Percentiles rank a stretch among this genome's conserved stretches.
Evolutionary conservation across 345 rosid genomes (phyloP).

Genomic region (Hypericum androsaemum): DNA sequence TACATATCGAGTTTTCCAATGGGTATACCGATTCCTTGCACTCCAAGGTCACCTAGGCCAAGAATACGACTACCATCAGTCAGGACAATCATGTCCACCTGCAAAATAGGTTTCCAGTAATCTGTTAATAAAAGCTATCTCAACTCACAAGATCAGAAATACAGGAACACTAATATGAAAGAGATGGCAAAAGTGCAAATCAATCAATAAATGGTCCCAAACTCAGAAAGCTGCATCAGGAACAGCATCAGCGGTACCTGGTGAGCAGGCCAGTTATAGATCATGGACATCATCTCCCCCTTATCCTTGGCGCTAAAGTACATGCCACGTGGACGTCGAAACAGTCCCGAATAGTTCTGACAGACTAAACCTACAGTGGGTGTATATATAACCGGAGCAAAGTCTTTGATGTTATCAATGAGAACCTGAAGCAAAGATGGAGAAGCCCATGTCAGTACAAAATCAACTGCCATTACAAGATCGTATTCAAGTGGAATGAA

Average conservation of each 20-base stretch:
- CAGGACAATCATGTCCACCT: conserved; percentile 98
- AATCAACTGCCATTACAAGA: neutral
- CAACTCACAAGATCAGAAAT: conserved; percentile 2
- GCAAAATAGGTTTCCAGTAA: conserved; percentile 8
- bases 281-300: conserved; percentile 99
- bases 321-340: conserved; percentile 98
- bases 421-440: conserved; percentile 52
- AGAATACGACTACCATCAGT: conserved; percentile 97
- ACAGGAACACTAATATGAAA: neutral
- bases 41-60: conserved; percentile 98
- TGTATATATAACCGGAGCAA: conserved; percentile 90
- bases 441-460: conserved; percentile 3
- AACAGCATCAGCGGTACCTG: conserved; percentile 26
- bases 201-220: no score
- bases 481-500: conserved; percentile 11
- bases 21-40: conserved; percentile 95
- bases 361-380: conserved; percentile 97
- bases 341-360: conserved; percentile 93
- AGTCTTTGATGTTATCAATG: conserved; percentile 84
- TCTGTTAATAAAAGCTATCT: neutral
- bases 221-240: no score
- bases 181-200: no score
- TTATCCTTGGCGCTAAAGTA: conserved; percentile 98
- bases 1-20: conserved; percentile 98
- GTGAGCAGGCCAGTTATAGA: conserved; percentile 87